A percentile compares a stretch with the other conserved stretches of the same genome.
Conservation (phyloP, 768 basidiomycete genomes). For the Tricholoma matsutake region DNA sequence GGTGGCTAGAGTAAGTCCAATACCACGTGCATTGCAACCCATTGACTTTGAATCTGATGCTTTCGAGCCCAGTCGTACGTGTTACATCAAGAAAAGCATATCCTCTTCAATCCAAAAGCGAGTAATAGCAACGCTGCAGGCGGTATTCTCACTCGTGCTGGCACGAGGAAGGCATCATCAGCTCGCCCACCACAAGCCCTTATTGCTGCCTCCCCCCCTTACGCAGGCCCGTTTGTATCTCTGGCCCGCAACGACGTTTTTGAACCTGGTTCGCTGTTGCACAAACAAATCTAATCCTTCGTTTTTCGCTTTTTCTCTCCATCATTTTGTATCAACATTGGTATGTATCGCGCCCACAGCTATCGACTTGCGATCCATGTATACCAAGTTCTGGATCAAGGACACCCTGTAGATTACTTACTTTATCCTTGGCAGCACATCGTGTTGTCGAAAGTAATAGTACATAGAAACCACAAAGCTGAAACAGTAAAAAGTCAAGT, state of each 20-base stretch:
- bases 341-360: not conserved
- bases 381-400: not conserved
- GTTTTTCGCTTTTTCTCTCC: not conserved
- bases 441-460: not conserved
- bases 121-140: constrained; percentile 25
- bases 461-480: constrained; percentile 11
- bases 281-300: constrained; percentile 39
- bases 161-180: constrained; percentile 34
- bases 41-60: constrained; percentile 10
- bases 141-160: constrained; percentile 33
- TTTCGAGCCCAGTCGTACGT: constrained; percentile 64
- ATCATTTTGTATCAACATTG: not conserved
- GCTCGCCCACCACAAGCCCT: constrained; percentile 26
- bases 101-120: constrained; percentile 50
- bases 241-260: constrained; percentile 45
- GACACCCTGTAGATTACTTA: constrained; percentile 6
- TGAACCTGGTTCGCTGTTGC: constrained; percentile 73
- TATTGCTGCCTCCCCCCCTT: constrained; percentile 39
- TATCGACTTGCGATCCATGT: constrained; percentile 1
- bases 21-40: not conserved
- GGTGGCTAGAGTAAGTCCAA: constrained; percentile 68
- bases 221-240: constrained; percentile 21
- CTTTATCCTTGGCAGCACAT: not conserved
- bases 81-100: constrained; percentile 73
- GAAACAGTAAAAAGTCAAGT: constrained; percentile 7